Evolutionary conservation across 306 rosid genomes (phyloP), one percentile per base, ranked within the genome.

Genomic region (Biancaea sappan): DNA sequence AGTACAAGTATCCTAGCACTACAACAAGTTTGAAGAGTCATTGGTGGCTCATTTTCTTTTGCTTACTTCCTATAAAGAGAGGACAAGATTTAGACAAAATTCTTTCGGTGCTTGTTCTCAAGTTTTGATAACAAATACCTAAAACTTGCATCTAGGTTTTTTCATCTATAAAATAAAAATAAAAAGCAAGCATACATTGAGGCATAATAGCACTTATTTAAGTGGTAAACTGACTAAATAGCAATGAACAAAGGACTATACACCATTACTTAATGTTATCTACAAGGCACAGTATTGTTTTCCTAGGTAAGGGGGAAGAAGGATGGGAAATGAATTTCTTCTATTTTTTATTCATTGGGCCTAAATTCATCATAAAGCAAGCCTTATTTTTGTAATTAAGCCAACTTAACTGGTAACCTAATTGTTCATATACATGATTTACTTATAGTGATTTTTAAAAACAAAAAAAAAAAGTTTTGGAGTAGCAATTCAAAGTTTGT

Each of bases 351-450:
- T 65, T 46, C 16, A 3, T 35, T 25, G n/a, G 38, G 7, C 14
- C 69, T 43, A 40, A 76, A 38, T 66, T 52, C 52, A 40, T 14
- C 47, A 46, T 31, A n/a, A 37, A 47, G 44, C 64, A 35, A 35
- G 34, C 41, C 54, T 74, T 8, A 9, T 7, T 37, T 31, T 6
- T 60, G 53, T 24, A 48, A 32, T 37, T 34, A 41, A 41, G 3
- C 15, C 47, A 41, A 11, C 4, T 16, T 35, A 73, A 56, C 35
- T 25, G 44, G 22, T 54, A 2, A 59, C 24, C 32, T 25, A 76
- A 29, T 18, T 50, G 35, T 51, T 50, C 66, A 60, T 21, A 15
- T 0, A 50, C 57, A 52, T 53, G 60, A 59, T 41, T 44, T 19
- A n/a, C 66, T 44, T 19, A n/a, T 57, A 51, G 31, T 50, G 25